Evolutionary conservation across 768 basidiomycete species (phyloP).

Genomic region (Macrolepiota fuliginosa): DNA sequence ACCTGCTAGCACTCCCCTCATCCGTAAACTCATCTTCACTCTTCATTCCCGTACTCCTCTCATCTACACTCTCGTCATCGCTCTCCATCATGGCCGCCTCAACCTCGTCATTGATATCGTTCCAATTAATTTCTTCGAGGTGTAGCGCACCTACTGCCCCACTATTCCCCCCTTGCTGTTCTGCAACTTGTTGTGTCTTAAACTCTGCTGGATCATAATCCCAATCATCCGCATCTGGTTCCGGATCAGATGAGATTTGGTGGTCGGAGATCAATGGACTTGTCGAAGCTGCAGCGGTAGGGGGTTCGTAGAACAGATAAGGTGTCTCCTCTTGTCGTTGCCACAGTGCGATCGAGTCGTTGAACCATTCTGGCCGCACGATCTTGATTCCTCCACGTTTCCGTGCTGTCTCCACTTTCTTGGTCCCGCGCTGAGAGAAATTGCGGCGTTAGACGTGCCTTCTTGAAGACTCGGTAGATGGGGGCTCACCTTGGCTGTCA

Average conservation of each 20-base stretch:
- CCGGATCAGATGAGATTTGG: constrained; percentile 62
- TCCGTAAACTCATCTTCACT: constrained; percentile 59
- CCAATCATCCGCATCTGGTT: constrained; percentile 69
- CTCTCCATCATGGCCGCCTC: constrained; percentile 85
- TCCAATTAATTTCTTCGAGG: constrained; percentile 72
- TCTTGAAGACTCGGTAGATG: background rate
- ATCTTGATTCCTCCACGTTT: constrained; percentile 76
- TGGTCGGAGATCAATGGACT: constrained; percentile 20
- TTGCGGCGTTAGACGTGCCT: background rate
- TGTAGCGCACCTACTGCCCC: constrained; percentile 34
- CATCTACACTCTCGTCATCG: constrained; percentile 55
- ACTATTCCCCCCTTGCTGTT: constrained; percentile 16
- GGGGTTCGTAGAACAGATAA: constrained; percentile 69
- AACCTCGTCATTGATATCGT: constrained; percentile 82
- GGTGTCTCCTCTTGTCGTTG: constrained; percentile 71
- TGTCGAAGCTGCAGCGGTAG: constrained; percentile 26
- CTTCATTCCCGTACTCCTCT: constrained; percentile 36
- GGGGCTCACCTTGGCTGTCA: constrained; percentile 74
- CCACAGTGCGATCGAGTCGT: constrained; percentile 90
- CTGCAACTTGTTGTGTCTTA: constrained; percentile 24
- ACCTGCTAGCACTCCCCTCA: constrained; percentile 35
- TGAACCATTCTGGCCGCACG: constrained; percentile 89
- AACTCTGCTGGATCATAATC: constrained; percentile 39
- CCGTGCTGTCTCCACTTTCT: constrained; percentile 85
- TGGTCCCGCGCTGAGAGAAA: constrained; percentile 69